Evolutionary conservation across 1,284 basidiomycete genomes (phyloP).

Genomic region (Ustilago cynodontis): DNA sequence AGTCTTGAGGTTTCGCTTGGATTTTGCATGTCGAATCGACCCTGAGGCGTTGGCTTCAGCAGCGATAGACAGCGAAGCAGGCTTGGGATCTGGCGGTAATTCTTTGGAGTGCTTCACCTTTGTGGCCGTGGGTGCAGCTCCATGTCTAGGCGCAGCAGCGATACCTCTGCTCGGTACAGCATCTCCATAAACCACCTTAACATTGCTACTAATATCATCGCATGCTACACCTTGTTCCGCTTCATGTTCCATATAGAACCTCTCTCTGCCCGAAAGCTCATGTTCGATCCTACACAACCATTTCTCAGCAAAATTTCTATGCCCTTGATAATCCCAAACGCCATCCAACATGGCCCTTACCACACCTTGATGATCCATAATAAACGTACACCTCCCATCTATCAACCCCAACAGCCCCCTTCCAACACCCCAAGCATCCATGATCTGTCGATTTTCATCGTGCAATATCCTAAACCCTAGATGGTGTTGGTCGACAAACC

Average conservation of each 20-base stretch:
- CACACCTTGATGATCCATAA: conserved; percentile 62
- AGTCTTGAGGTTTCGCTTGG: conserved; percentile 22
- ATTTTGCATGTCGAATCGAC: conserved; percentile 7
- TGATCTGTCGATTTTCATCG: conserved; percentile 47
- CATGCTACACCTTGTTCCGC: conserved; percentile 27
- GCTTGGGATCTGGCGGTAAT: background rate
- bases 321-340: conserved; percentile 57
- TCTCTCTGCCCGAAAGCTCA: conserved; percentile 48
- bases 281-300: conserved; percentile 62
- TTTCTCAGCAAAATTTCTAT: conserved; percentile 57
- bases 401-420: conserved; percentile 51
- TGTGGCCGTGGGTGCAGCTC: conserved; percentile 30
- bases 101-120: conserved; percentile 8
- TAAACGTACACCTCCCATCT: conserved; percentile 57
- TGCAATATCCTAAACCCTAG: conserved; percentile 54
- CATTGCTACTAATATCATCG: conserved; percentile 18
- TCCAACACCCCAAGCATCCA: conserved; percentile 54
- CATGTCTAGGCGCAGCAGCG: conserved; percentile 49
- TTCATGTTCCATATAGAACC: conserved; percentile 38
- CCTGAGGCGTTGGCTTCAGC: background rate
- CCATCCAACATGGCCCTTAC: conserved; percentile 59
- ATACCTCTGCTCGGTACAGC: conserved; percentile 29
- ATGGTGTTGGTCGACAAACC: conserved; percentile 60
- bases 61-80: conserved; percentile 1
- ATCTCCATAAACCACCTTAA: conserved; percentile 49